A percentile compares a stretch with the other conserved stretches of the same genome.
These are phyloP conservation scores for Saururus chinensis DNA, from an alignment of 164 flowering plant genomes.

Conservation along the genomic window DNA sequence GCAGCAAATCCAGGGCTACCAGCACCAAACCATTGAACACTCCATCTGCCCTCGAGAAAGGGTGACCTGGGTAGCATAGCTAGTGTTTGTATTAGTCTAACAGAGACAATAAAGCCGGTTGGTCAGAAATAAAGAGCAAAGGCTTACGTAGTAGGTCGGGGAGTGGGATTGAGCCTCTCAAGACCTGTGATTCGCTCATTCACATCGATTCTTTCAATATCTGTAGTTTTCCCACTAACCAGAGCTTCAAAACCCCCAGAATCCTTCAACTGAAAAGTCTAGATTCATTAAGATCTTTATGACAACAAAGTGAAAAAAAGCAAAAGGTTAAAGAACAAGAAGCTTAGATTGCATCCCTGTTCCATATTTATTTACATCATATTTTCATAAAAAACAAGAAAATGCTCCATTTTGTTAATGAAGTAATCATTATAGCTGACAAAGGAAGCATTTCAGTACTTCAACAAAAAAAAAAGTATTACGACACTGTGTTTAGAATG, in stretches of 20 bases:
- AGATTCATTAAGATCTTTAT: background rate
- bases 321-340: background rate
- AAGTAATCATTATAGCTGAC: too few relatives aligned
- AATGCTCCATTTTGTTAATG: too few relatives aligned
- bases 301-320: background rate
- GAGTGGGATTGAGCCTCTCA: conserved; percentile 87
- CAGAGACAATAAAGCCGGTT: background rate
- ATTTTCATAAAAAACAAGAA: too few relatives aligned
- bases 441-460: too few relatives aligned
- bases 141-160: conserved; percentile 83
- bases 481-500: too few relatives aligned
- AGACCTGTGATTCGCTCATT: conserved; percentile 84
- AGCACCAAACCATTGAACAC: conserved; percentile 77
- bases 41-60: conserved; percentile 82
- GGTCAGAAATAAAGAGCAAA: background rate
- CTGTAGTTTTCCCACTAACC: conserved; percentile 64
- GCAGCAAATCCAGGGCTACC: conserved; percentile 65
- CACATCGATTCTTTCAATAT: conserved; percentile 75
- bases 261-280: conserved; percentile 63
- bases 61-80: conserved; percentile 61
- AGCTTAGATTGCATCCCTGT: background rate
- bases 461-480: too few relatives aligned
- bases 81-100: background rate
- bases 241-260: conserved; percentile 81
- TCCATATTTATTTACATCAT: too few relatives aligned